phyloP scores from a whole-genome alignment of 352 stramenopile genomes.

The Globisporangium ultimum region DNA sequence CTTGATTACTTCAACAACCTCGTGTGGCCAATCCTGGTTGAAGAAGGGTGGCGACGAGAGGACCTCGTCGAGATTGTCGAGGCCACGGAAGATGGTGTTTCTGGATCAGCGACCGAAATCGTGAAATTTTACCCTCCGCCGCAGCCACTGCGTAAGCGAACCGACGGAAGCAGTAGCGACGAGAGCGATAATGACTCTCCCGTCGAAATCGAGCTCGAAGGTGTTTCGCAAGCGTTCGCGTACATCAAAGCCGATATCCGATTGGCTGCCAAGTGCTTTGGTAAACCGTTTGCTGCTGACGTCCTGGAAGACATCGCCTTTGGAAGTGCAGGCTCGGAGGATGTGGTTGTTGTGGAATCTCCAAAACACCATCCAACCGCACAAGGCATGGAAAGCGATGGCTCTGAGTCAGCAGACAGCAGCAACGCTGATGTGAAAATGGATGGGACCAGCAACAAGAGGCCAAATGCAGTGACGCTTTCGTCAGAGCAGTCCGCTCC shows the following conservation, averaged over 20 bases:
- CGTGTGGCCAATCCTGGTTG: slow-evolving; percentile 72
- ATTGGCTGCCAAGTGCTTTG: slow-evolving; percentile 68
- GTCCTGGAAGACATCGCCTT: slow-evolving; percentile 36
- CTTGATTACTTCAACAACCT: slow-evolving; percentile 78
- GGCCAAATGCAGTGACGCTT: background rate
- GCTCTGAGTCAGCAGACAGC: slow-evolving; percentile 8
- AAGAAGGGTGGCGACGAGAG: slow-evolving; percentile 66
- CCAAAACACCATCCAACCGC: background rate
- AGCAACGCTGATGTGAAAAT: slow-evolving; percentile 3
- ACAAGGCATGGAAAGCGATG: background rate
- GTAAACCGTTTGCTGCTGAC: slow-evolving; percentile 49
- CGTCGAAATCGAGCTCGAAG: slow-evolving; percentile 27
- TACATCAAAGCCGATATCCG: slow-evolving; percentile 50
- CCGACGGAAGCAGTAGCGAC: background rate
- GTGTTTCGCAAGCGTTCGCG: slow-evolving; percentile 48
- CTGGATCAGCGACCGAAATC: slow-evolving; percentile 32
- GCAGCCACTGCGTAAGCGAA: background rate
- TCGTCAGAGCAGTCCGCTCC: background rate
- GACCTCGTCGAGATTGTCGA: slow-evolving; percentile 53
- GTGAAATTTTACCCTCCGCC: slow-evolving; percentile 31
- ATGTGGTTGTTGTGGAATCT: slow-evolving; percentile 16
- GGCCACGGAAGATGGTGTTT: slow-evolving; percentile 28
- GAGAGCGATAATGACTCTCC: slow-evolving; percentile 14
- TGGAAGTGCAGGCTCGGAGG: slow-evolving; percentile 18
- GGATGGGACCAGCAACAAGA: slow-evolving; percentile 4